Conservation (phyloP, 768 basidiomycete genomes). For the Strobilomyces confusus region DNA sequence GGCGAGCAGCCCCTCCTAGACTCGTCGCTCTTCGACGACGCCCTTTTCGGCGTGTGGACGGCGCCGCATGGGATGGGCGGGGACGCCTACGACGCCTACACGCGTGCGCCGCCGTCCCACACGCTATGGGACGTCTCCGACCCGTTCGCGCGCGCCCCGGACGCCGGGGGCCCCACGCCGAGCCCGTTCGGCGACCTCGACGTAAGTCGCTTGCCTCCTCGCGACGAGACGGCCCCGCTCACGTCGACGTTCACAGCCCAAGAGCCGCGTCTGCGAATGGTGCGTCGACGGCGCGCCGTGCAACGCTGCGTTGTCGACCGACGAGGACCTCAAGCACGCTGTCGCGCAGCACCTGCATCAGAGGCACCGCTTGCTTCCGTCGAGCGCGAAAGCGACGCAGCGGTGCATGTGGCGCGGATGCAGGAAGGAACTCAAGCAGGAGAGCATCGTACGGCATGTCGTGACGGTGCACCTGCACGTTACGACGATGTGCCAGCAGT, state of each 20-base stretch:
- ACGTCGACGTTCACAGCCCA: background rate
- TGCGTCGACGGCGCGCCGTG: slow-evolving; percentile 5
- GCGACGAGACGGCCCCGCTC: background rate
- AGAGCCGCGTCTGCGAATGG: slow-evolving; percentile 8
- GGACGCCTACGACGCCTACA: background rate
- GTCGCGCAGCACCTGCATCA: slow-evolving; percentile 10
- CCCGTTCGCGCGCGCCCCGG: background rate
- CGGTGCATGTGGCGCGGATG: slow-evolving; percentile 21
- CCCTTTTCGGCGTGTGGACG: background rate
- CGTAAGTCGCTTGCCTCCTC: background rate
- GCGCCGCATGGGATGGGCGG: background rate
- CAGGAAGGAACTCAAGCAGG: slow-evolving; percentile 17
- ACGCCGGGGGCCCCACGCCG: too few species aligned
- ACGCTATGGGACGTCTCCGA: background rate
- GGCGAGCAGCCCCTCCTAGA: background rate
- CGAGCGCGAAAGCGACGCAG: slow-evolving; percentile 1
- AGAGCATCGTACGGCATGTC: too few species aligned
- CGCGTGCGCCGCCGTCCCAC: background rate
- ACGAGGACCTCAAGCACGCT: slow-evolving; percentile 9
- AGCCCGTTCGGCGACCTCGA: background rate
- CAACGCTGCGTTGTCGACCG: background rate
- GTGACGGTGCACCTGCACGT: too few species aligned
- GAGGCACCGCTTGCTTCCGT: slow-evolving; percentile 3
- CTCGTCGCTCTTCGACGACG: background rate
- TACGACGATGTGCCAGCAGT: too few species aligned